Base-by-base conservation (phyloP, 345 rosid genomes). In the Arabidopsis suecica region DNA sequence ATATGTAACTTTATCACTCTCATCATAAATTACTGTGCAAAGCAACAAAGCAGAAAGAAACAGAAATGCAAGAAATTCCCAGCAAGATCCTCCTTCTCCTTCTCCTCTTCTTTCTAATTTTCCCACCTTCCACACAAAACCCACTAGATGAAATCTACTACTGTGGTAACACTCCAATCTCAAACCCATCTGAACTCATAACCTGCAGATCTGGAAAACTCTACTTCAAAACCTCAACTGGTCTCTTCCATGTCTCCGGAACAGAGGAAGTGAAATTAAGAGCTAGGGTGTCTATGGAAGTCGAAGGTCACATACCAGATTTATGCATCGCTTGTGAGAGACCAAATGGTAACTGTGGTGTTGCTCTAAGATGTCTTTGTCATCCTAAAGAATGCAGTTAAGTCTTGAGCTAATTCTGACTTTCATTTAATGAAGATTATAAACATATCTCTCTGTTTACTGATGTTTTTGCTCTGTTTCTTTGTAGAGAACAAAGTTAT, bases 371-470 rank as follows among this genome's bases (percentile, higher is more conserved):
- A 71, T 90, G 96, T 79, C 66, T 88, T 6, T 90, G 96, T 73
- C 91, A 90, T 61, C 82, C 90, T 25, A 75, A 79, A 71, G 71
- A 88, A 53, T 88, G 93, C 72, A 88, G 93, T 88, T 79, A 88
- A 89, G 76, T 33, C 20, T 6, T 28, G 3, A 33, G 0, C 32
- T 56, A 1, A 1, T 36, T 28, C 25, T 42, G 0, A 16, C 0
- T 57, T 33, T 23, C 32, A 14, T 8, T 8, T 51, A 5, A 63
- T 65, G 25, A 23, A 30, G 16, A 16, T 16, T 16, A n/a, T 3
- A n/a, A n/a, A n/a, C n/a, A n/a, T 30, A 6, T 9, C 6, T 53
- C 6, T 22, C 10, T 8, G 64, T 53, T 53, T 28, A 22, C 22
- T 22, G 23, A 22, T 32, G 65, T 30, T 5, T 34, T 20, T 44